Base-by-base conservation (phyloP, 1,139 yeast species). In the Candida sanyaensis region DNA sequence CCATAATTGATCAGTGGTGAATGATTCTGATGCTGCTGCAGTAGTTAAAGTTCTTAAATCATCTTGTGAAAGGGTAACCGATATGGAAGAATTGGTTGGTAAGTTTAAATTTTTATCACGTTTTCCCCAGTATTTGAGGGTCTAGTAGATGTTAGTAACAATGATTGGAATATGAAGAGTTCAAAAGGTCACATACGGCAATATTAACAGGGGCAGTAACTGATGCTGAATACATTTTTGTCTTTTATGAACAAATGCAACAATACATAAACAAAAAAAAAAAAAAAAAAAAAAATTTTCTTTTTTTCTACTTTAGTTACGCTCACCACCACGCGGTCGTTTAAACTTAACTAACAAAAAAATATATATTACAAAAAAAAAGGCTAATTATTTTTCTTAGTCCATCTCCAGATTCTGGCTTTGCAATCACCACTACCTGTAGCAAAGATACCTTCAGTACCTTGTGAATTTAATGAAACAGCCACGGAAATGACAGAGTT, bases 381-480 rank as follows among this genome's bases (percentile, higher is more conserved):
- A 28, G 32, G 41, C 38, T 41, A 45, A 31, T 30, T 21, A n/a
- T 11, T 21, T 40, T 58, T 60, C 54, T 62, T 60, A 29, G 64
- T 78, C 85, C 86, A 89, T 65, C 84, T 83, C 99, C 99, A 93
- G 63, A 93, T 88, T 71, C 97, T 82, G 38, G 98, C 98, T 67
- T 92, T 89, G 69, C 97, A 92, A 70, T 93, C 99, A 65, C 99
- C 99, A 68, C 92, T 83, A 52, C 99, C 99, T 13, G 98, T 92
- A 47, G 98, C 99, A 76, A 93, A 93, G 57, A 90, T 84, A 37
- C 80, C 80, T 58, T 88, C 91, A 47, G 81, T 75, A 49, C 86
- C 87, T 52, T 79, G 79, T 39, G 90, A 86, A 62, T 84, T 84
- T 52, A 86, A 81, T 41, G 93, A 84, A 21, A 93, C 97, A 40